Base-by-base conservation (phyloP, 192 early-diverging fungal genomes). In the Umbelopsis sp. region DNA sequence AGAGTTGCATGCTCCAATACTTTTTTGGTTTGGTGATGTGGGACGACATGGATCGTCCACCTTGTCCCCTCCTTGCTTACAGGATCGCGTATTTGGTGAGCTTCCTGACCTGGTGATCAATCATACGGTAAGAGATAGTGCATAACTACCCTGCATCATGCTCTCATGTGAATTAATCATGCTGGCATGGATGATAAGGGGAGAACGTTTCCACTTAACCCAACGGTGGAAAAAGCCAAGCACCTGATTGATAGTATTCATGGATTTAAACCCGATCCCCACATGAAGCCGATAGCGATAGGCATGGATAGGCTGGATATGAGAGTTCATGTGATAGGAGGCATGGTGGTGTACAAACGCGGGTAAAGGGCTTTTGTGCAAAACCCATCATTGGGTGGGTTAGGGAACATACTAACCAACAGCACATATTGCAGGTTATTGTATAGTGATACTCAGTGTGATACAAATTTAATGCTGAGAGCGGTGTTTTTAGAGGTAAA, bases 11-110 rank as follows among this genome's bases (percentile, higher is more conserved):
- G 55, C 27, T 35, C 55, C 55, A 12, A 61, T 61, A 35, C 55
- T 61, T 35, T 61, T 61, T 61, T 61, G 55, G 55, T 61, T 61
- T 61, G 55, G 55, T 61, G 55, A 61, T 61, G 55, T 61, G 13
- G 55, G 55, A 35, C 33, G 30, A 16, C 55, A 61, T 61, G 55
- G 30, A 61, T 37, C 55, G 18, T 35, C 55, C 13, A 35, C 55
- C 5, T 10, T 30, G 1, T 12, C 55, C 55, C 6, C 37, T 41
- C 10, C 37, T 41, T 58, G 27, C 53, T 11, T 27, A 13, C 23
- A 61, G 10, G 30, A 61, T 37, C 55, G 55, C 16, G 30, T 30
- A n/a, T 61, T 61, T n/a, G 55, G 55, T 16, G 30, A 25, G 3
- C 15, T 61, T 16, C 55, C 55, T 7, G 16, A 30, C 15, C 55